A percentile compares a stretch with the other conserved stretches of the same genome.
Conservation (phyloP, 257 asterid genomes). For the Galeopsis tetrahit region DNA sequence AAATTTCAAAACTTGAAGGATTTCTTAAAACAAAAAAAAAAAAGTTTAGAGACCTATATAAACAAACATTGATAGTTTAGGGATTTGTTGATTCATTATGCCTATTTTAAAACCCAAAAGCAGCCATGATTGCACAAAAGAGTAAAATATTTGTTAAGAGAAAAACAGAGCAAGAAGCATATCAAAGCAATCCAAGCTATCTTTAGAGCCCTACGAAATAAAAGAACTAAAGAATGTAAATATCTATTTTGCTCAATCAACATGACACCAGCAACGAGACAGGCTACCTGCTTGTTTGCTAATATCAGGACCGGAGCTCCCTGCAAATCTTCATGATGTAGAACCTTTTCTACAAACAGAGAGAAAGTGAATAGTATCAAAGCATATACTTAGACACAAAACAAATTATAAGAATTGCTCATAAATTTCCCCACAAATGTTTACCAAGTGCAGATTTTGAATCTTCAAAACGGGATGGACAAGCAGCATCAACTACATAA, state of each 20-base stretch:
- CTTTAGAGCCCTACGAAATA: too few species aligned
- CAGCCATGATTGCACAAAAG: background rate
- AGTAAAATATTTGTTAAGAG: conserved; percentile 10
- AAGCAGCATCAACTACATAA: conserved; percentile 76
- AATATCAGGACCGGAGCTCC: conserved; percentile 86
- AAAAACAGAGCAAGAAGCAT: background rate
- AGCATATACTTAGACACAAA: background rate
- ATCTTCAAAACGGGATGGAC: conserved; percentile 85
- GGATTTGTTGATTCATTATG: too few species aligned
- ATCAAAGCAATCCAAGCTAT: conserved; percentile 2
- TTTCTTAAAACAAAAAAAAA: too few species aligned
- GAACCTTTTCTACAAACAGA: conserved; percentile 69
- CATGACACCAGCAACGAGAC: too few species aligned
- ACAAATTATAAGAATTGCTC: background rate
- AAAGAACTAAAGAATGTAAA: too few species aligned
- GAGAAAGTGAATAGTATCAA: background rate
- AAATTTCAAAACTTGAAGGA: too few species aligned
- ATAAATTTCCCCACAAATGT: background rate
- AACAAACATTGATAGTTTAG: too few species aligned
- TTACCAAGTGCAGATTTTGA: conserved; percentile 87
- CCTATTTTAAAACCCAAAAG: background rate
- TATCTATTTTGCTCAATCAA: background rate
- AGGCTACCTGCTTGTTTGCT: conserved; percentile 81
- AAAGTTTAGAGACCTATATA: too few species aligned
- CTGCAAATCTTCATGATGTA: conserved; percentile 84